Percentiles rank a stretch among this genome's conserved stretches.
These are phyloP conservation scores for Claviceps sp. DNA, from an alignment of 2,329 filamentous ascomycete genomes.

Conservation along the genomic window DNA sequence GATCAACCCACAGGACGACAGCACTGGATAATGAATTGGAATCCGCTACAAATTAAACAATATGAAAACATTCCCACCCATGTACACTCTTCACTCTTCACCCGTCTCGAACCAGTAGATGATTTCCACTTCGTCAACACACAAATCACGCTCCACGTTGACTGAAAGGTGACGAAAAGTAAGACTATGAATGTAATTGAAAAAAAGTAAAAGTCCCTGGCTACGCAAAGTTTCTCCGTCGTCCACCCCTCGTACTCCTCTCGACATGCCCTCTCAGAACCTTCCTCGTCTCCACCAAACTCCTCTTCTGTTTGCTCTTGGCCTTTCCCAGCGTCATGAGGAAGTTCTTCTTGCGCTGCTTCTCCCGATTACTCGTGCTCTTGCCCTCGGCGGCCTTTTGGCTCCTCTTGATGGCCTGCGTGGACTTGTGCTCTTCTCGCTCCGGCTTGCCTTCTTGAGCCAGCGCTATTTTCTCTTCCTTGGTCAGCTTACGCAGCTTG, in stretches of 20 bases:
- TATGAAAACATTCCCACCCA: too few relatives aligned
- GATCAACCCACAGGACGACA: too few relatives aligned
- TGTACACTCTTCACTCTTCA: too few relatives aligned
- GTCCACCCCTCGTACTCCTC: slow-evolving; percentile 71
- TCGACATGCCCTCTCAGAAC: slow-evolving; percentile 71
- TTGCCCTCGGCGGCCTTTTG: slow-evolving; percentile 85
- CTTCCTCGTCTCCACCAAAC: slow-evolving; percentile 72
- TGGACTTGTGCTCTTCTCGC: slow-evolving; percentile 70
- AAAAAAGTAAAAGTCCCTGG: not conserved
- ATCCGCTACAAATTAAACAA: too few relatives aligned
- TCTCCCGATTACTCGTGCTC: slow-evolving; percentile 95
- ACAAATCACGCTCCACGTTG: too few relatives aligned
- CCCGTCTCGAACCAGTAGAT: too few relatives aligned
- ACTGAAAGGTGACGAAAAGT: too few relatives aligned
- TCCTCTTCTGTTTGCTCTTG: slow-evolving; percentile 88
- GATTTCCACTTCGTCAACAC: too few relatives aligned
- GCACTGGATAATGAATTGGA: too few relatives aligned
- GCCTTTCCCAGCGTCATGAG: slow-evolving; percentile 96
- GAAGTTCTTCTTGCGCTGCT: slow-evolving; percentile 95
- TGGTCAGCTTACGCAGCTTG: slow-evolving; percentile 68
- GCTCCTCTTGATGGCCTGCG: slow-evolving; percentile 69
- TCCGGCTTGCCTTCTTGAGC: slow-evolving; percentile 72
- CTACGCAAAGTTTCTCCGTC: slow-evolving; percentile 50
- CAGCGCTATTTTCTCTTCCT: slow-evolving; percentile 76
- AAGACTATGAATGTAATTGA: too few relatives aligned